Percentiles rank a stretch among this genome's conserved stretches.
Conservation (phyloP, 495 filamentous ascomycete species). For the Cercophora samala region DNA sequence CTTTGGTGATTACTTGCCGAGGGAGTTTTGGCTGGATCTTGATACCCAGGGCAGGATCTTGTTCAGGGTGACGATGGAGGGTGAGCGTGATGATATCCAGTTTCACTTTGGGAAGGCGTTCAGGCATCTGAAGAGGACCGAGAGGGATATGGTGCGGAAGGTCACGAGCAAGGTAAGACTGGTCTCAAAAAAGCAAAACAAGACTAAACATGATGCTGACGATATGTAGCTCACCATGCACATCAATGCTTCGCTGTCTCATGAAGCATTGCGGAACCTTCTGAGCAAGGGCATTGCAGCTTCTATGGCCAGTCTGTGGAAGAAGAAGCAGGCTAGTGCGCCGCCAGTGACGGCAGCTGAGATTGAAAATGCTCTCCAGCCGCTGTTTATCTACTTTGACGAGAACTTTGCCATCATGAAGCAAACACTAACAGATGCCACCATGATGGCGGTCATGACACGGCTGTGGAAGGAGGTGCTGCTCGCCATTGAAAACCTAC, state of each 20-base stretch:
- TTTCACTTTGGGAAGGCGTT: conserved; percentile 99
- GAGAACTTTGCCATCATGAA: conserved; percentile 99
- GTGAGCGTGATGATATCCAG: conserved; percentile 95
- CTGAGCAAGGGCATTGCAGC: conserved; percentile 72
- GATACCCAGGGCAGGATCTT: conserved; percentile 92
- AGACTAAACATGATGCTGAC: conserved; percentile 22
- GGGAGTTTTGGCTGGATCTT: conserved; percentile 96
- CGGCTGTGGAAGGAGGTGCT: conserved; percentile 97
- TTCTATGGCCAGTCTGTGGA: conserved; percentile 77
- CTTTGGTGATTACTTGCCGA: conserved; percentile 91
- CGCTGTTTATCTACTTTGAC: conserved; percentile 95
- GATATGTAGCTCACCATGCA: conserved; percentile 75
- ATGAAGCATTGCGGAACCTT: conserved; percentile 69
- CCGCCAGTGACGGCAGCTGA: conserved; percentile 65
- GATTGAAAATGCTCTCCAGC: conserved; percentile 74
- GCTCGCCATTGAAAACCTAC: conserved; percentile 79
- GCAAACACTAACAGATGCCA: conserved; percentile 83
- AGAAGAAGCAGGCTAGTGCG: conserved; percentile 50
- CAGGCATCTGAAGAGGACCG: conserved; percentile 86
- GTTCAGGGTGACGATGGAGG: conserved; percentile 95
- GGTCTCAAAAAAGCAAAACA: not conserved
- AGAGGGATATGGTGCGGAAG: conserved; percentile 95
- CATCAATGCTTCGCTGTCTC: conserved; percentile 86
- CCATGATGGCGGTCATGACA: conserved; percentile 97
- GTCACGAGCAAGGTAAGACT: conserved; percentile 91